phyloP scores from a whole-genome alignment of 2,329 filamentous ascomycete species.

The Ceratocystiopsis brevicomis region DNA sequence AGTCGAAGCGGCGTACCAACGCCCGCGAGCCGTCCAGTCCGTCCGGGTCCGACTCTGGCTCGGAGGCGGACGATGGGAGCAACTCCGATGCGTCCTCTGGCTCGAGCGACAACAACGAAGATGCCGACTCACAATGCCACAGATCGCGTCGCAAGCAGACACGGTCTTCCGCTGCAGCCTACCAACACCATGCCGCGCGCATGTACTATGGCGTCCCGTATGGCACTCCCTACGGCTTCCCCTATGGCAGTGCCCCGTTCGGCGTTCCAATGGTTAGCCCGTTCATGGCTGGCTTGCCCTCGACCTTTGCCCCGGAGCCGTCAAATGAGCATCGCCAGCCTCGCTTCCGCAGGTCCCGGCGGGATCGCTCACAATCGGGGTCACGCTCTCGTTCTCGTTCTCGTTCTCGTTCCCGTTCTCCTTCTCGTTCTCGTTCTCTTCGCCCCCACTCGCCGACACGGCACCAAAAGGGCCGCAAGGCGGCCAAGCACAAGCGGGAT shows the following conservation, averaged over 20 bases:
- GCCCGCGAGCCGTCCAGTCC: background rate
- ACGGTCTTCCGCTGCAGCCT: conserved; percentile 1
- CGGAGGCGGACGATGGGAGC: background rate
- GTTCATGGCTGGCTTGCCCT: too few relatives aligned
- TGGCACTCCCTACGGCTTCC: background rate
- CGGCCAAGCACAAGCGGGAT: conserved; percentile 5
- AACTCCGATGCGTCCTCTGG: conserved; percentile 6
- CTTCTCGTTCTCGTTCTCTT: too few relatives aligned
- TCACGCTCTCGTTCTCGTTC: too few relatives aligned
- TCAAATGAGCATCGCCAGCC: too few relatives aligned
- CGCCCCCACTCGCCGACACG: background rate
- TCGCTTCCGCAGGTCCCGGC: too few relatives aligned
- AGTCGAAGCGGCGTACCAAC: conserved; percentile 13
- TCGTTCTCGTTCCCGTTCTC: too few relatives aligned
- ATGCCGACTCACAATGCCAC: background rate
- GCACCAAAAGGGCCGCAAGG: background rate
- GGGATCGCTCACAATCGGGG: too few relatives aligned
- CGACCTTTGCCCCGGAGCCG: too few relatives aligned
- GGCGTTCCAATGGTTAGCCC: too few relatives aligned
- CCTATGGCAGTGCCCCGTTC: background rate
- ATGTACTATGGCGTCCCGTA: conserved; percentile 1
- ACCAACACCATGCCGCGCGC: background rate
- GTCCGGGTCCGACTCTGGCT: conserved; percentile 6
- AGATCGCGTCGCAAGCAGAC: conserved; percentile 1
- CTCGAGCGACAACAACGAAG: background rate